Evolutionary conservation across 2,329 filamentous ascomycete genomes (phyloP).

Genomic region (Myotisia sp.): DNA sequence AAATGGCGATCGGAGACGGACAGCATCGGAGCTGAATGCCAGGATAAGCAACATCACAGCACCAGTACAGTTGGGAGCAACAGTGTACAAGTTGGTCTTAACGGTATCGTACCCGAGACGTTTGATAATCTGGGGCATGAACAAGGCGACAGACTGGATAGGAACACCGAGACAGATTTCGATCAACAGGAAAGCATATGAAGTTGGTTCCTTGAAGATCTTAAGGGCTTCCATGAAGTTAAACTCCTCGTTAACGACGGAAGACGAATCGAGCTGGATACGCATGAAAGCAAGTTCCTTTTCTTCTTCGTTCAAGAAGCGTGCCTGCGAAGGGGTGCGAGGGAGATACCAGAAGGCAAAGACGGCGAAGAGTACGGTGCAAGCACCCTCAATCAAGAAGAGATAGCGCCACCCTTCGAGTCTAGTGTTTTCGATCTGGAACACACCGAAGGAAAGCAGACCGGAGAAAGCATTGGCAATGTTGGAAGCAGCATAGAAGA

Average conservation of each 20-base stretch:
- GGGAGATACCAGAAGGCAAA: constrained; percentile 60
- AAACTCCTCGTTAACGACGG: constrained; percentile 45
- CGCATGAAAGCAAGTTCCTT: constrained; percentile 55
- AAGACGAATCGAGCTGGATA: constrained; percentile 62
- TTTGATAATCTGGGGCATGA: constrained; percentile 44
- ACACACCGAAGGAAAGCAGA: constrained; percentile 46
- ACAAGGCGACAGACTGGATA: constrained; percentile 42
- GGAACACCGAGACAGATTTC: constrained; percentile 47
- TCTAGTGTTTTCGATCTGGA: constrained; percentile 39
- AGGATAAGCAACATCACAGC: constrained; percentile 58
- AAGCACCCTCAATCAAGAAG: constrained; percentile 43
- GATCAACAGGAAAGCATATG: constrained; percentile 41
- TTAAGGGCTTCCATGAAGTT: constrained; percentile 36
- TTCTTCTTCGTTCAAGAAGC: constrained; percentile 52
- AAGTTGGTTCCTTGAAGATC: constrained; percentile 41
- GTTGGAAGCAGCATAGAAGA: constrained; percentile 64
- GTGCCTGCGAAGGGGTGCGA: constrained; percentile 46
- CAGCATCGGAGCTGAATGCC: constrained; percentile 55
- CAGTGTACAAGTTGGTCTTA: constrained; percentile 67
- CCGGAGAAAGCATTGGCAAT: constrained; percentile 56
- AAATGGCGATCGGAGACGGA: constrained; percentile 56
- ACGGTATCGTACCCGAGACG: constrained; percentile 41
- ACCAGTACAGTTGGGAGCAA: constrained; percentile 63
- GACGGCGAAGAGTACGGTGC: constrained; percentile 46
- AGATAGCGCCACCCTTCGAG: constrained; percentile 40